Percentiles rank a stretch among this genome's conserved stretches.
These are phyloP conservation scores for Ogataea paraovalis DNA, from an alignment of 805 yeast genomes.

Conservation along the genomic window DNA sequence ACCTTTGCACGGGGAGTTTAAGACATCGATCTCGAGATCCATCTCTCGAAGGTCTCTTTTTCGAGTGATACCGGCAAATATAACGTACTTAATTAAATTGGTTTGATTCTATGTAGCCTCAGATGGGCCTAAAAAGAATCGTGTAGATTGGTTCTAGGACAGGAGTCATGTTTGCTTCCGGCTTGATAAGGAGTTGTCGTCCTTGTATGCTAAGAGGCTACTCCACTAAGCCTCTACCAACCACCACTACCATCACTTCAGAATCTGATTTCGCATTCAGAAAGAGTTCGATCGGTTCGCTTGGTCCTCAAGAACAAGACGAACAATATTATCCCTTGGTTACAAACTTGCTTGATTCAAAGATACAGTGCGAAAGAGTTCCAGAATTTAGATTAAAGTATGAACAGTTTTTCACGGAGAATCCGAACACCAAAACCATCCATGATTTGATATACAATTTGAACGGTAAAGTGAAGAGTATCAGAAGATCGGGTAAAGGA, in stretches of 20 bases:
- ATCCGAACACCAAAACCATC: conserved; percentile 19
- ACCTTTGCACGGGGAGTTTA: too few species aligned
- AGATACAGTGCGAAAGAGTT: conserved; percentile 28
- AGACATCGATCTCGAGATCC: too few species aligned
- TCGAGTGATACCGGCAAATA: too few species aligned
- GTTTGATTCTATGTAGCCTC: too few species aligned
- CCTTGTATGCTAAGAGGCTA: neutral
- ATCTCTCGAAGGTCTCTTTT: too few species aligned
- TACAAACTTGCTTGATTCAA: conserved; percentile 4
- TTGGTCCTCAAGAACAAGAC: conserved; percentile 19
- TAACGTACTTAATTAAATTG: too few species aligned
- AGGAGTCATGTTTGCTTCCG: too few species aligned
- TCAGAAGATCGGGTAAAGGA: conserved; percentile 66
- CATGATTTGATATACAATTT: conserved; percentile 24
- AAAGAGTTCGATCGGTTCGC: conserved; percentile 16
- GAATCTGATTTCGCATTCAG: conserved; percentile 34
- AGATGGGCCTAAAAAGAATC: too few species aligned
- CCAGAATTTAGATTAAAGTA: conserved; percentile 37
- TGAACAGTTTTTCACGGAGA: conserved; percentile 17
- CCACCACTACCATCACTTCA: conserved; percentile 13
- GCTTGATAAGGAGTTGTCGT: neutral
- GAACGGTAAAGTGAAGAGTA: conserved; percentile 55
- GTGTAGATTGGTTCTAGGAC: too few species aligned
- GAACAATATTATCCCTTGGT: conserved; percentile 24
- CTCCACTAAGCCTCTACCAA: neutral